A percentile compares a stretch with the other conserved stretches of the same genome.
Conservation (phyloP, 164 flowering plant genomes). For the Nymphaea colorata region DNA sequence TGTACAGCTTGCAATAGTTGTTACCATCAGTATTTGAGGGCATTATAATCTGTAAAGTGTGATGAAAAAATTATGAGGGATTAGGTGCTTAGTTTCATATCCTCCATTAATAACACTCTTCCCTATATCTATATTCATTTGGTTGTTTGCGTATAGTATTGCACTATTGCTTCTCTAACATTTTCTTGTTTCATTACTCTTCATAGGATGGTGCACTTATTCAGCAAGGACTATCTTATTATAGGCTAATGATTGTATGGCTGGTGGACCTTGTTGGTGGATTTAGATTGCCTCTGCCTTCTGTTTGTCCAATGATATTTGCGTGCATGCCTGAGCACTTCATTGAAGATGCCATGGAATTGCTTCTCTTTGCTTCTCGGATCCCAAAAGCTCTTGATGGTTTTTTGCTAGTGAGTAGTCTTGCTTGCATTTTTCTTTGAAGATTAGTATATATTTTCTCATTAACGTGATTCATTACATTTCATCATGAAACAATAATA, state of each 20-base stretch:
- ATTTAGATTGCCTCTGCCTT: constrained; percentile 86
- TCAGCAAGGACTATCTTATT: constrained; percentile 76
- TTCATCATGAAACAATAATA: no score
- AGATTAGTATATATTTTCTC: background rate
- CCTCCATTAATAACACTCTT: no score
- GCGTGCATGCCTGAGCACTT: constrained; percentile 98
- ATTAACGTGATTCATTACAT: background rate
- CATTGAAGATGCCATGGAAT: constrained; percentile 94
- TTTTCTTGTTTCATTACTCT: constrained; percentile 2
- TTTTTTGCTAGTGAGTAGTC: constrained; percentile 43
- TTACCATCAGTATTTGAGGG: no score
- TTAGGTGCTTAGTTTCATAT: no score
- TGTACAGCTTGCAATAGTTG: no score
- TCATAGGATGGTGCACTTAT: constrained; percentile 61
- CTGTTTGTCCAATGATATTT: constrained; percentile 78
- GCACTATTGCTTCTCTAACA: background rate
- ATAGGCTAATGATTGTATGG: constrained; percentile 90
- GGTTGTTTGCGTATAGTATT: background rate
- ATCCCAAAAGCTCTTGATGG: constrained; percentile 90
- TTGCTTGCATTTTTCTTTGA: background rate
- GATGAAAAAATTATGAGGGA: no score
- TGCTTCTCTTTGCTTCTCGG: constrained; percentile 85
- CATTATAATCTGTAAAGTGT: no score
- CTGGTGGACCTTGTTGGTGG: constrained; percentile 81
- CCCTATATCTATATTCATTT: background rate